Evolutionary conservation across 2,329 filamentous ascomycete genomes (phyloP).

Genomic region (Penicillium sp.): DNA sequence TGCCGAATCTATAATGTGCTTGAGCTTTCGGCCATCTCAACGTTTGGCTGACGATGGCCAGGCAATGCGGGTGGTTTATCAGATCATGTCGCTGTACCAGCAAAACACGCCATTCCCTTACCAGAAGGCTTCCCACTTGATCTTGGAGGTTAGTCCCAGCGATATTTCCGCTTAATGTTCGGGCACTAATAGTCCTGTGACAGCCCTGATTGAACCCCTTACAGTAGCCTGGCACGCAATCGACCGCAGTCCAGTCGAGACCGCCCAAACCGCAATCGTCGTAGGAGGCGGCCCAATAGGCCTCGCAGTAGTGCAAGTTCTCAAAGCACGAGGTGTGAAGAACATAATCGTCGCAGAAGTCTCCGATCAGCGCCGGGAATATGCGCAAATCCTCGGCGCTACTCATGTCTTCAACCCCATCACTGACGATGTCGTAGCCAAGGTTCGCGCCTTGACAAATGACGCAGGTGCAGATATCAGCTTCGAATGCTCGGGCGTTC

Average conservation of each 20-base stretch:
- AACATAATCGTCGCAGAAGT: constrained; percentile 65
- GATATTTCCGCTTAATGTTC: background rate
- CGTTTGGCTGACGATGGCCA: constrained; percentile 8
- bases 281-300: constrained; percentile 68
- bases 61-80: constrained; percentile 35
- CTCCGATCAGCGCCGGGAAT: constrained; percentile 55
- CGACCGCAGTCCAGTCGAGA: constrained; percentile 51
- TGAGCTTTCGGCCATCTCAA: background rate
- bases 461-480: constrained; percentile 58
- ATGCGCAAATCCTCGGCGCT: constrained; percentile 61
- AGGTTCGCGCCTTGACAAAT: constrained; percentile 53
- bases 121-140: constrained; percentile 30
- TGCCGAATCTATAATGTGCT: background rate
- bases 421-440: constrained; percentile 52
- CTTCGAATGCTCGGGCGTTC: constrained; percentile 68
- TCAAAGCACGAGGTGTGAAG: constrained; percentile 57
- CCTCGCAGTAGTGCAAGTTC: constrained; percentile 62
- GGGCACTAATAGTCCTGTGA: background rate
- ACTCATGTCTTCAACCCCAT: constrained; percentile 58
- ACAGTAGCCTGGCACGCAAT: constrained; percentile 69
- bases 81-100: constrained; percentile 32
- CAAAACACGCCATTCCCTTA: constrained; percentile 27
- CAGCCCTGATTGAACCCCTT: constrained; percentile 66
- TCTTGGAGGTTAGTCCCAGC: constrained; percentile 25
- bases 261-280: constrained; percentile 56